A percentile compares a stretch with the other conserved stretches of the same genome.
phyloP scores from a whole-genome alignment of 805 yeast species.

The Lachancea fermentati region DNA sequence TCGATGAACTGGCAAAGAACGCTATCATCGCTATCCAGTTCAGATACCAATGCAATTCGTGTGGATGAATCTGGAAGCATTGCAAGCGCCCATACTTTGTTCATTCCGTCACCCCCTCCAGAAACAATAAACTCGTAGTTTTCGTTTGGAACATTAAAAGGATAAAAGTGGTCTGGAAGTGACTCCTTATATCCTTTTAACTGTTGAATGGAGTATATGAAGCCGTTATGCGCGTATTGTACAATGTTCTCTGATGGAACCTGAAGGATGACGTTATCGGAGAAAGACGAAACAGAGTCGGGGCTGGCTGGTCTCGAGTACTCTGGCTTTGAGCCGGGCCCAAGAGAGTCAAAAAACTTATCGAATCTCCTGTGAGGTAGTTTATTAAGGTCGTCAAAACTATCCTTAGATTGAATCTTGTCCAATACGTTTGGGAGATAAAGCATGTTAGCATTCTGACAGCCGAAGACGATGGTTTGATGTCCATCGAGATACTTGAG shows the following conservation, averaged over 20 bases:
- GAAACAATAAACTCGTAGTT: conserved; percentile 42
- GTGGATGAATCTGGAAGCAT: background rate
- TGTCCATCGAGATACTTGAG: conserved; percentile 58
- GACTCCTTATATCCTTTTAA: conserved; percentile 4
- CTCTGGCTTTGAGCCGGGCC: conserved; percentile 41
- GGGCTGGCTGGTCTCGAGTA: background rate
- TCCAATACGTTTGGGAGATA: conserved; percentile 48
- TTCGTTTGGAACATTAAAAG: conserved; percentile 1
- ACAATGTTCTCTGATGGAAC: conserved; percentile 61
- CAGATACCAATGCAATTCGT: conserved; percentile 11
- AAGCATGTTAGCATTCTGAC: conserved; percentile 85
- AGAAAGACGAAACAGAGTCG: conserved; percentile 1
- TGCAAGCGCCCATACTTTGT: conserved; percentile 68
- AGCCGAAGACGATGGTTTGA: conserved; percentile 71
- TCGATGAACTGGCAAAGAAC: conserved; percentile 63
- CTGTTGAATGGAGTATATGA: conserved; percentile 59
- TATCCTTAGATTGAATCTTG: conserved; percentile 12
- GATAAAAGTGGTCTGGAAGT: conserved; percentile 6
- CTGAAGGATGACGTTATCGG: conserved; percentile 44
- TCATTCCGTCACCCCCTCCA: conserved; percentile 88
- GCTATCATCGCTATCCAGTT: conserved; percentile 54
- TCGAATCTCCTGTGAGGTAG: conserved; percentile 68
- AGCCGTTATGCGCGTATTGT: conserved; percentile 87
- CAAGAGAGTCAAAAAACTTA: conserved; percentile 83
- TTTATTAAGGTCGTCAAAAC: conserved; percentile 28